These are phyloP conservation scores for Russula abietina DNA, from an alignment of 768 basidiomycete species.

Conservation along the genomic window DNA sequence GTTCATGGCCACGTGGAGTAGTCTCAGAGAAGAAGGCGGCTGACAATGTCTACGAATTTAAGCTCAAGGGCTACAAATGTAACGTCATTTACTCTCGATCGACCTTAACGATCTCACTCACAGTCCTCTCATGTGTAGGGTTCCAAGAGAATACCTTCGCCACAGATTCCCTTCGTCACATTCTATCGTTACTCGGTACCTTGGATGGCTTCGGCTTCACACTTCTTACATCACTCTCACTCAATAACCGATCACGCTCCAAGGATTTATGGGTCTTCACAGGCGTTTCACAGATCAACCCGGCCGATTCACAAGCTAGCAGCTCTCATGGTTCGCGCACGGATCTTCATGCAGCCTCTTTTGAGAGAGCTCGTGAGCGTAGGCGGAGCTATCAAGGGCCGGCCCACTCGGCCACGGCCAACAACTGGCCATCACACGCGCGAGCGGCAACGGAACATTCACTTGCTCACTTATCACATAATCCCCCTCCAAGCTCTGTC, in stretches of 20 bases:
- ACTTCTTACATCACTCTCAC: conserved; percentile 62
- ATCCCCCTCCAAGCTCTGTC: conserved; percentile 23
- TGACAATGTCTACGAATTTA: conserved; percentile 70
- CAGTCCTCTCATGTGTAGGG: conserved; percentile 40
- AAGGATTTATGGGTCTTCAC: conserved; percentile 79
- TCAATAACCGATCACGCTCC: conserved; percentile 62
- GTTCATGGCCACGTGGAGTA: conserved; percentile 75
- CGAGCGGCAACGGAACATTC: conserved; percentile 21
- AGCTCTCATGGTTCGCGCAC: conserved; percentile 35
- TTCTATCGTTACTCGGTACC: conserved; percentile 58
- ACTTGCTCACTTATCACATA: conserved; percentile 12
- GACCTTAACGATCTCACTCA: conserved; percentile 9
- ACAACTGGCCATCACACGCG: conserved; percentile 6
- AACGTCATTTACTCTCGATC: conserved; percentile 29
- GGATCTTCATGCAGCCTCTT: conserved; percentile 29
- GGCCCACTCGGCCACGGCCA: background rate
- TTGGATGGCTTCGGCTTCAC: conserved; percentile 64
- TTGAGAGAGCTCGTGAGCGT: conserved; percentile 17
- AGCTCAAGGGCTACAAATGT: conserved; percentile 79
- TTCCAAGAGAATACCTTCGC: conserved; percentile 75
- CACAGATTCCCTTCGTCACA: conserved; percentile 65
- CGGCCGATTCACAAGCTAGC: conserved; percentile 32
- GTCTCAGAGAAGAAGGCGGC: conserved; percentile 72
- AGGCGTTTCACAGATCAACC: conserved; percentile 38
- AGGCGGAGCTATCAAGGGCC: conserved; percentile 11